Conservation (phyloP, 371 early-diverging fungal species). For the Lichtheimia ramosa region DNA sequence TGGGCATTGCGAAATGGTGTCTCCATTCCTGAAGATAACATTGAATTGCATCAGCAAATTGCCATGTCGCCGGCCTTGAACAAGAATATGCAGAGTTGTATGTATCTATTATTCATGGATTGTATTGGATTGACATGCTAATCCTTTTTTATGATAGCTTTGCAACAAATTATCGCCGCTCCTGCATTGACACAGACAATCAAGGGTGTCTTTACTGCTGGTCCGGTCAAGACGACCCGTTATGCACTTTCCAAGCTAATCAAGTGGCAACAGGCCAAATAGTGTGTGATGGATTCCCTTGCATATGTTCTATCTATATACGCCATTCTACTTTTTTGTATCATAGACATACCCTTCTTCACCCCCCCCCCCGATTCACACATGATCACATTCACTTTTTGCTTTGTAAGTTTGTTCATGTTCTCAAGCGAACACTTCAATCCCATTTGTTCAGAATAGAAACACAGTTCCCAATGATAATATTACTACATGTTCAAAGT, state of each 20-base stretch:
- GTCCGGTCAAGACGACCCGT: slow-evolving; percentile 64
- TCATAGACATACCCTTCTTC: too few relatives aligned
- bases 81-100: slow-evolving; percentile 40
- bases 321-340: too few relatives aligned
- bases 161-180: slow-evolving; percentile 44
- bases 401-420: too few relatives aligned
- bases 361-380: too few relatives aligned
- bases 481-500: too few relatives aligned
- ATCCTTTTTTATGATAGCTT: slow-evolving; percentile 15
- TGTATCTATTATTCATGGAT: not conserved
- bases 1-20: slow-evolving; percentile 24
- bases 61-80: slow-evolving; percentile 37
- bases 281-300: slow-evolving; percentile 1
- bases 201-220: slow-evolving; percentile 93
- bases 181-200: slow-evolving; percentile 89
- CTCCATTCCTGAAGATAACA: slow-evolving; percentile 35
- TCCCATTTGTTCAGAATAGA: too few relatives aligned
- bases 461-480: too few relatives aligned
- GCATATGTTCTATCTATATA: too few relatives aligned
- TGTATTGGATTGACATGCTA: not conserved
- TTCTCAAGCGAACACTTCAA: too few relatives aligned
- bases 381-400: too few relatives aligned
- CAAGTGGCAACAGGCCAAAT: slow-evolving; percentile 62
- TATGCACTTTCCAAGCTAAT: slow-evolving; percentile 79
- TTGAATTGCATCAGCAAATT: slow-evolving; percentile 41